phyloP scores from a whole-genome alignment of 306 rosid genomes.

The Ziziphus jujuba region DNA sequence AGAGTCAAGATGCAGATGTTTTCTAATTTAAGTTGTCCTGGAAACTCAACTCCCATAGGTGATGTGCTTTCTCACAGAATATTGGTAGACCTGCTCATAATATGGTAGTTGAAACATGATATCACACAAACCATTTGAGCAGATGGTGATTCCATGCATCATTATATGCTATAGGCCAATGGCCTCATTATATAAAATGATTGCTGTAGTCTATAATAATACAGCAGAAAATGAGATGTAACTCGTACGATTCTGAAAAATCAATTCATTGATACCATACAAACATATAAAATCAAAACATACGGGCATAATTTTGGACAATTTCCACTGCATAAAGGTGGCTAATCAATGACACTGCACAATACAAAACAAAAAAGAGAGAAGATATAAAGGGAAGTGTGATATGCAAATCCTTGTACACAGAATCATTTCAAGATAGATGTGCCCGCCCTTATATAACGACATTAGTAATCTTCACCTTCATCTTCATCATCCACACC shows the following conservation, averaged over 20 bases:
- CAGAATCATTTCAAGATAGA: conserved; percentile 17
- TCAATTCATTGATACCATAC: conserved; percentile 31
- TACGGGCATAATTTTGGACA: conserved; percentile 20
- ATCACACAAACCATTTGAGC: no score
- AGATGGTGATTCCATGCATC: no score
- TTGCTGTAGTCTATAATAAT: not conserved
- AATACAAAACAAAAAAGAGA: conserved; percentile 19
- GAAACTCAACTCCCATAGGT: no score
- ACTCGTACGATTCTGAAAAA: conserved; percentile 6
- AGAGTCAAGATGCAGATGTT: no score
- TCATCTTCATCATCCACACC: conserved; percentile 90
- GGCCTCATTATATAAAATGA: not conserved
- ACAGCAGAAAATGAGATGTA: not conserved
- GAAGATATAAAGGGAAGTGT: conserved; percentile 21
- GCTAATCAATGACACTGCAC: conserved; percentile 42
- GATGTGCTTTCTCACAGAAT: no score
- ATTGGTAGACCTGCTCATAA: no score
- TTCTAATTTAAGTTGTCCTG: no score
- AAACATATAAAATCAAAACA: conserved; percentile 32
- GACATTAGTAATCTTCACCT: conserved; percentile 61
- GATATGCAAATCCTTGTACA: conserved; percentile 38
- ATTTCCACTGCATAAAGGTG: conserved; percentile 31
- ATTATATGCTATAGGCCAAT: no score
- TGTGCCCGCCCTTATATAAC: conserved; percentile 8
- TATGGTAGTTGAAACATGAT: no score